A percentile compares a stretch with the other conserved stretches of the same genome.
Evolutionary conservation across 176 grass and related monocot species (phyloP).

Genomic region (Triticum urartu): DNA sequence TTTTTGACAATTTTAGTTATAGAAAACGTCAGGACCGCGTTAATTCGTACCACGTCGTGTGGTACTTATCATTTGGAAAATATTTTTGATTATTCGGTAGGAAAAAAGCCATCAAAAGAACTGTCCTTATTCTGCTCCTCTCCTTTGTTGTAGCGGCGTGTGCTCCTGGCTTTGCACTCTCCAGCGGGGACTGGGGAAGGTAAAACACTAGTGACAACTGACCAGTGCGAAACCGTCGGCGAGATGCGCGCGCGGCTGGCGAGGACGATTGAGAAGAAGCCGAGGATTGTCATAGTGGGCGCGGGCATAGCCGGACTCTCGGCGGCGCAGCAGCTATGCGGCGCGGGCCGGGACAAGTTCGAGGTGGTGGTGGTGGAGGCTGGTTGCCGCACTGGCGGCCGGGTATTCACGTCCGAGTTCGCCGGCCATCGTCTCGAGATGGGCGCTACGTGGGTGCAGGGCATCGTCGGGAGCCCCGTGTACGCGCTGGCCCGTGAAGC

Average conservation of each 20-base stretch:
- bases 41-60: no score
- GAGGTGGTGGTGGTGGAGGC: slow-evolving; percentile 73
- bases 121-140: no score
- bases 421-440: slow-evolving; percentile 73
- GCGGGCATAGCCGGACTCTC: slow-evolving; percentile 81
- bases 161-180: no score
- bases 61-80: no score
- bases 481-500: slow-evolving; percentile 56
- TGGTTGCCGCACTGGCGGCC: slow-evolving; percentile 51
- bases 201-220: neutral
- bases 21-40: no score
- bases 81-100: no score
- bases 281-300: slow-evolving; percentile 61
- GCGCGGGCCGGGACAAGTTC: slow-evolving; percentile 43
- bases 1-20: no score
- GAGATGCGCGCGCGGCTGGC: neutral
- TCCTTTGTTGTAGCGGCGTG: no score
- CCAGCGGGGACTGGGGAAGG: no score
- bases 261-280: slow-evolving; percentile 58
- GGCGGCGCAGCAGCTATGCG: slow-evolving; percentile 60
- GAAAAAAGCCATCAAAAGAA: no score
- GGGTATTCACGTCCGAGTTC: slow-evolving; percentile 70
- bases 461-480: slow-evolving; percentile 73
- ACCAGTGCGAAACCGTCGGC: neutral
- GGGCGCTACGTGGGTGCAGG: slow-evolving; percentile 93